Percentiles rank a stretch among this genome's conserved stretches.
These are phyloP conservation scores for Russula sp. DNA, from an alignment of 768 basidiomycete genomes.

Conservation along the genomic window DNA sequence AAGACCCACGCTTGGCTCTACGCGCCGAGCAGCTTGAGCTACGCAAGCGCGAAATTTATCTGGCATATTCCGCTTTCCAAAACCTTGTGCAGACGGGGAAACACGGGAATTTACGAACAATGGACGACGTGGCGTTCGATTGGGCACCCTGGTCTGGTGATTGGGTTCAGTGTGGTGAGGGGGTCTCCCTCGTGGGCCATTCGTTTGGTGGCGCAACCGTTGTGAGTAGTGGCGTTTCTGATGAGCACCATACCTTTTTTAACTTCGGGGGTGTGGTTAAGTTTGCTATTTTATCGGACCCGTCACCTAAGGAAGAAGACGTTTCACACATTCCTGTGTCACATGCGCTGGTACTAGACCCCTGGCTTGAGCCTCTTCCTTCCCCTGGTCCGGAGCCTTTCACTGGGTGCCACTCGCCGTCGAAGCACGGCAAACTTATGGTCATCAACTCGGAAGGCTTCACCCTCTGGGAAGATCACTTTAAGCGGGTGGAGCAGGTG, in stretches of 20 bases:
- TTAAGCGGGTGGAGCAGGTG: conserved; percentile 48
- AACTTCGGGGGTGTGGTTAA: conserved; percentile 25
- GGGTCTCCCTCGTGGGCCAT: conserved; percentile 45
- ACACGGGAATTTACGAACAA: conserved; percentile 29
- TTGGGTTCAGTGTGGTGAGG: conserved; percentile 32
- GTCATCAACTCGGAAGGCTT: conserved; percentile 76
- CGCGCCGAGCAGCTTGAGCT: conserved; percentile 66
- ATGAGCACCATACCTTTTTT: neutral
- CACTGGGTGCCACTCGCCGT: conserved; percentile 15
- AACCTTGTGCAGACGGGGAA: conserved; percentile 37
- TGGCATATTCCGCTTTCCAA: conserved; percentile 51
- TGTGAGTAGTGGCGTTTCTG: conserved; percentile 31
- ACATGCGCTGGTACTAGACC: conserved; percentile 64
- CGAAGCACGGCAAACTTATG: conserved; percentile 33
- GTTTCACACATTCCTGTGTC: conserved; percentile 46
- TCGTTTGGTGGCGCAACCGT: conserved; percentile 53
- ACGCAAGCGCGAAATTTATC: conserved; percentile 63
- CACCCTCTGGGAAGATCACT: conserved; percentile 76
- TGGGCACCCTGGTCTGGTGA: conserved; percentile 35
- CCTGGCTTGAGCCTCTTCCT: conserved; percentile 77
- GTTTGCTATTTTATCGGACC: conserved; percentile 52
- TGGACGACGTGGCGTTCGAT: conserved; percentile 49
- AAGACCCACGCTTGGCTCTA: conserved; percentile 35
- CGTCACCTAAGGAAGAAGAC: conserved; percentile 34
- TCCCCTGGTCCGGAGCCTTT: conserved; percentile 43